Evolutionary conservation across 257 asterid species (phyloP), one percentile per base, ranked within the genome.

Genomic region (Knoxia roxburghii): DNA sequence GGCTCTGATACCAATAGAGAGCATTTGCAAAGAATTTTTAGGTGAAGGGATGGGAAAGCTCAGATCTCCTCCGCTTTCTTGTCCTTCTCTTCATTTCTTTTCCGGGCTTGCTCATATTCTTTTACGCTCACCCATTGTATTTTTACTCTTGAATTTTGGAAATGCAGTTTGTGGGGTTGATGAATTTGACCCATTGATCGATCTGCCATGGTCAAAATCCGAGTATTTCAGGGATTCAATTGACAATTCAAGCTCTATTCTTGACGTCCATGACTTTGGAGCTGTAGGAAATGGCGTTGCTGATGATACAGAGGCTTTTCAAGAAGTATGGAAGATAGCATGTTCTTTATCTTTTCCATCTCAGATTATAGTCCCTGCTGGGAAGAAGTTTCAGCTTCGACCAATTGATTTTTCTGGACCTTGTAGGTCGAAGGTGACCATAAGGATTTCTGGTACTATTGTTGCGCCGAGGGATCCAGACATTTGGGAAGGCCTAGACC

Each of bases 381-480:
- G 78, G 32, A 79, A 77, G 5, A 63, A 58, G 37, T 87, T 81
- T 70, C 74, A 81, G 35, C 75, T 89, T 76, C 67, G 70, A 66
- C 86, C 88, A 50, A 80, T 77, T 40, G 75, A 83, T 74, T 87
- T 92, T 61, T 68, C 72, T 12, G 96, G 98, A 63, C 98, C 88
- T 66, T 89, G 98, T 83, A 65, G 29, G 13, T 89, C 98, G 41
- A 71, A 73, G 53, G 72, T 87, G 72, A 82, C 89, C 17, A 67
- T 92, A 60, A 75, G 74, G 69, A 76, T 92, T 49, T 84, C 82
- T 65, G 97, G 98, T 72, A 61, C 74, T 20, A 65, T 87, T 72
- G 72, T 76, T 55, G 96, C 95, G 0, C 97, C 96, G 15, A 61
- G 65, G 63, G 89, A 89, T 76, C 96, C 93, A 60, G 78, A 76